Evolutionary conservation across 768 basidiomycete species (phyloP).

Genomic region (Leccinellum luteum): DNA sequence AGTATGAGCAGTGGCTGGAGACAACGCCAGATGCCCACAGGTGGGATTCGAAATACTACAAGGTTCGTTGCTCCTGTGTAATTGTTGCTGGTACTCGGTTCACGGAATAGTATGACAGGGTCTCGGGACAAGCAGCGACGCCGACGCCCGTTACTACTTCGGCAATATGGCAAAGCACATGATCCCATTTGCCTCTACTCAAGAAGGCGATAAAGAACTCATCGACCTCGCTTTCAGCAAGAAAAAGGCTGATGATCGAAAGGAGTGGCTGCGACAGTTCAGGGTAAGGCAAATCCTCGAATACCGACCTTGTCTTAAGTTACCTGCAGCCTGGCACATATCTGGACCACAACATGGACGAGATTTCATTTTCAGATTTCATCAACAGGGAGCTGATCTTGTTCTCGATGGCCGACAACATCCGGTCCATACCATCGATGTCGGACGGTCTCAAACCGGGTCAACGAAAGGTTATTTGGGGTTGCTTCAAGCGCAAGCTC

Average conservation of each 20-base stretch:
- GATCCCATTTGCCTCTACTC: conserved; percentile 83
- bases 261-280: conserved; percentile 96
- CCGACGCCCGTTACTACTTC: conserved; percentile 92
- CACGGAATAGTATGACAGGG: conserved; percentile 52
- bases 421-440: conserved; percentile 94
- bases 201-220: conserved; percentile 79
- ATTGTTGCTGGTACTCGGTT: neutral
- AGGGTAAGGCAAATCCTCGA: conserved; percentile 46
- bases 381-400: conserved; percentile 97
- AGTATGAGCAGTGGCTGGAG: conserved; percentile 92
- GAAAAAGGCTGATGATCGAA: conserved; percentile 97
- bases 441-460: conserved; percentile 96
- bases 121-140: conserved; percentile 89
- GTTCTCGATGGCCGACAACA: conserved; percentile 99
- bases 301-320: conserved; percentile 1
- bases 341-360: conserved; percentile 82
- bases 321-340: conserved; percentile 82
- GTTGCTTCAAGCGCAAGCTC: conserved; percentile 91
- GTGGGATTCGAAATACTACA: conserved; percentile 96
- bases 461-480: conserved; percentile 96
- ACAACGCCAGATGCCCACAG: conserved; percentile 69
- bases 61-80: conserved; percentile 53
- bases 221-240: conserved; percentile 99
- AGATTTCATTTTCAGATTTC: conserved; percentile 89
- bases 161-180: conserved; percentile 89